Conservation (phyloP, 2,329 filamentous ascomycete genomes). For the Ophiostoma triangulosporum region DNA sequence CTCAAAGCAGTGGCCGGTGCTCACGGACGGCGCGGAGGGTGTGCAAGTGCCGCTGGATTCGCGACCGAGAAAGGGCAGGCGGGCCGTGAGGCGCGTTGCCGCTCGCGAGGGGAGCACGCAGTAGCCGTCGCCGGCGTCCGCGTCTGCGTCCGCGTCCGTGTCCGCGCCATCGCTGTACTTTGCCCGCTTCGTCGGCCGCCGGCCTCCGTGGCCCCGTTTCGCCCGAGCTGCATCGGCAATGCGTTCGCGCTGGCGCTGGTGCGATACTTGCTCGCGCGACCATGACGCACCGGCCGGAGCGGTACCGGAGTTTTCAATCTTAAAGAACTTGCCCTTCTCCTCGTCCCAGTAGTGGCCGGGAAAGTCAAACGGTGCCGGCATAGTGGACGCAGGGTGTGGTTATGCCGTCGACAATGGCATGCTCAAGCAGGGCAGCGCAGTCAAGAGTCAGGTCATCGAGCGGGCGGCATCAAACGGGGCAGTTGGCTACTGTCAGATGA, state of each 20-base stretch:
- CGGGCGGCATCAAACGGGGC: background rate
- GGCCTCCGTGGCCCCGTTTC: background rate
- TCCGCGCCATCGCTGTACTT: background rate
- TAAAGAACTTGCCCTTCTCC: constrained; percentile 52
- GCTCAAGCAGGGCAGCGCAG: too few species aligned
- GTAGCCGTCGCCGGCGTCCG: background rate
- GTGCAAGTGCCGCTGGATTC: background rate
- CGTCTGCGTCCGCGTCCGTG: background rate
- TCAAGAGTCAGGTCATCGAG: background rate
- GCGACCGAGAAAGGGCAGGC: background rate
- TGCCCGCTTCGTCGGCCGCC: background rate
- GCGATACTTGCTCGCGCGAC: constrained; percentile 38
- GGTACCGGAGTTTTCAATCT: constrained; percentile 38
- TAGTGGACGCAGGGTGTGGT: background rate
- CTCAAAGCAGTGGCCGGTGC: background rate
- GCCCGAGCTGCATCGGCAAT: background rate
- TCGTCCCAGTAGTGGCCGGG: constrained; percentile 43
- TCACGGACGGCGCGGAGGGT: background rate
- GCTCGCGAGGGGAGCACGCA: background rate
- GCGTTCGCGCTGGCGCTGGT: background rate
- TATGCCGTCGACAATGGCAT: background rate
- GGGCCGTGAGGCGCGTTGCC: background rate
- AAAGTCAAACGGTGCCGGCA: constrained; percentile 22
- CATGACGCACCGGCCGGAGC: constrained; percentile 38
- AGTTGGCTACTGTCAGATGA: too few species aligned